Evolutionary conservation across 2,329 filamentous ascomycete genomes (phyloP).

Genomic region (Leptodontidium sp.): DNA sequence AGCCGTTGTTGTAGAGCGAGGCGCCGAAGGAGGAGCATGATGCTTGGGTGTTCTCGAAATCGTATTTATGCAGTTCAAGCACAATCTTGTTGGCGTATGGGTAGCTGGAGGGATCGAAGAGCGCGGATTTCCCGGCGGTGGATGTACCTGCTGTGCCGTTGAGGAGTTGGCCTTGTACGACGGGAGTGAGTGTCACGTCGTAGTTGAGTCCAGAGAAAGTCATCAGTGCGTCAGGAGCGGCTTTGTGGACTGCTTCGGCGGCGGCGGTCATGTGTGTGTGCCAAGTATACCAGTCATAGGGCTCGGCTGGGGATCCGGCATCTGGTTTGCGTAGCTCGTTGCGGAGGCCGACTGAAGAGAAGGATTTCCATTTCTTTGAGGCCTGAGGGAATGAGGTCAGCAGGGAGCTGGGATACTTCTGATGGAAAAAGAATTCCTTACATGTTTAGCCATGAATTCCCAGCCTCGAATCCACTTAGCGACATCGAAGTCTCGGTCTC

Average conservation of each 20-base stretch:
- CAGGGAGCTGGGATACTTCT: conserved; percentile 17
- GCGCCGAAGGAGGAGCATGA: conserved; percentile 14
- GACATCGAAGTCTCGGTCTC: conserved; percentile 64
- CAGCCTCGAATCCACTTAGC: conserved; percentile 68
- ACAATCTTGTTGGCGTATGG: conserved; percentile 54
- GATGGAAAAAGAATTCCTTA: conserved; percentile 44
- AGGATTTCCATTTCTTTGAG: conserved; percentile 34
- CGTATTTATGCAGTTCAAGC: conserved; percentile 58
- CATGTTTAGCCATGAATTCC: conserved; percentile 66
- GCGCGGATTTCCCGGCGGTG: conserved; percentile 16
- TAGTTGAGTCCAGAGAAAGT: conserved; percentile 58
- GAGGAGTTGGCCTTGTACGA: conserved; percentile 25
- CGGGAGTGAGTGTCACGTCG: conserved; percentile 45
- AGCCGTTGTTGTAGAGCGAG: conserved; percentile 41
- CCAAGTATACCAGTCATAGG: conserved; percentile 56
- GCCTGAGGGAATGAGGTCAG: conserved; percentile 27
- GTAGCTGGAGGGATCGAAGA: conserved; percentile 50
- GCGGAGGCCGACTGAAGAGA: conserved; percentile 44
- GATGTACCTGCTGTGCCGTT: conserved; percentile 17
- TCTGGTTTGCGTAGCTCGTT: conserved; percentile 50
- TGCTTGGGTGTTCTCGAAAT: conserved; percentile 32
- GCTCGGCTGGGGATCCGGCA: conserved; percentile 22
- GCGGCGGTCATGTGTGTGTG: conserved; percentile 52
- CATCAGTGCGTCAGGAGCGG: conserved; percentile 54
- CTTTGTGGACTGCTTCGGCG: conserved; percentile 51